Conservation (phyloP, 441 rosid species). For the Mallotus japonicus region DNA sequence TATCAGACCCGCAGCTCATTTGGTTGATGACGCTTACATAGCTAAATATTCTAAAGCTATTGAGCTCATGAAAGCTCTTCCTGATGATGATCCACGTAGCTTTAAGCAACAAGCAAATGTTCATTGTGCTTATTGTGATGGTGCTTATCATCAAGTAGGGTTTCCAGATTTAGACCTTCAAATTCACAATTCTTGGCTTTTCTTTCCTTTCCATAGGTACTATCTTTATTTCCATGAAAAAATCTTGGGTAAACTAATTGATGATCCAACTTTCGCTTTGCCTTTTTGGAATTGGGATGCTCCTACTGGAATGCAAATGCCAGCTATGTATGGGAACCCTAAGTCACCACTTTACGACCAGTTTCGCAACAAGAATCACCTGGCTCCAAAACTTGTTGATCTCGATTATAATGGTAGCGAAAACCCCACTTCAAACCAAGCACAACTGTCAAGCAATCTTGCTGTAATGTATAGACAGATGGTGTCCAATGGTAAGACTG, state of each 20-base stretch:
- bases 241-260: conserved; percentile 50
- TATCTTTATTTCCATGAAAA: conserved; percentile 55
- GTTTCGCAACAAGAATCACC: conserved; percentile 38
- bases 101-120: conserved; percentile 57
- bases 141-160: conserved; percentile 54
- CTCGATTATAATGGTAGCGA: conserved; percentile 40
- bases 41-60: conserved; percentile 53
- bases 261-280: conserved; percentile 51
- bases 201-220: conserved; percentile 59
- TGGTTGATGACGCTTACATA: conserved; percentile 35
- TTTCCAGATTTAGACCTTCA: conserved; percentile 53
- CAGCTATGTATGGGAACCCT: conserved; percentile 35
- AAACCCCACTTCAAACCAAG: conserved; percentile 3
- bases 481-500: conserved; percentile 50
- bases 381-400: conserved; percentile 39
- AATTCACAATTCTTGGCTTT: conserved; percentile 59
- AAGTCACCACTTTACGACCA: conserved; percentile 40
- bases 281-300: conserved; percentile 74
- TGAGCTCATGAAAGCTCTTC: conserved; percentile 61
- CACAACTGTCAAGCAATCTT: conserved; percentile 38
- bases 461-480: conserved; percentile 55
- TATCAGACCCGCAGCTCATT: conserved; percentile 52
- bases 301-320: conserved; percentile 55
- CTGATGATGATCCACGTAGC: conserved; percentile 56
- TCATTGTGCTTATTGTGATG: conserved; percentile 66